Percentiles rank a stretch among this genome's conserved stretches.
phyloP scores from a whole-genome alignment of 2,329 filamentous ascomycete species.

The Ophiocordyceps camponoti-leonardi region DNA sequence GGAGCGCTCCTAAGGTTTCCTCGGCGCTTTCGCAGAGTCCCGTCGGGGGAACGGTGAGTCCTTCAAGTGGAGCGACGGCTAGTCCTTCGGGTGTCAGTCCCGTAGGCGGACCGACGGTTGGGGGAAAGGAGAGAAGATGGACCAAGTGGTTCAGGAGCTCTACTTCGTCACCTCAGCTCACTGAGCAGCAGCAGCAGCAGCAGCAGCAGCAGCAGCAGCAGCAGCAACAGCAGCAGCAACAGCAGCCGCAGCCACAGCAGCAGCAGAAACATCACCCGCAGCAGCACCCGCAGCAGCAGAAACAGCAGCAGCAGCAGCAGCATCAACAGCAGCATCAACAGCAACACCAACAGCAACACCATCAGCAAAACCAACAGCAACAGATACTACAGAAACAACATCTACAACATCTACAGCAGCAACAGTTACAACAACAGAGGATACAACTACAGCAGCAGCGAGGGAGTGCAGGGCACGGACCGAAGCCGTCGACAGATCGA shows the following conservation, averaged over 20 bases:
- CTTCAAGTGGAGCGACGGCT: background rate
- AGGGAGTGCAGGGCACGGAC: background rate
- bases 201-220: background rate
- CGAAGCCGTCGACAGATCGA: background rate
- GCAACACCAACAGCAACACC: background rate
- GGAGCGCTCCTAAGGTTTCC: background rate
- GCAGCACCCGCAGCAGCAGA: background rate
- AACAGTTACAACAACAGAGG: too few species aligned
- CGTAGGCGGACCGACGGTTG: background rate
- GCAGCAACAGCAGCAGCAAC: background rate
- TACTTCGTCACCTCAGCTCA: conserved; percentile 3
- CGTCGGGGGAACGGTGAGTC: background rate
- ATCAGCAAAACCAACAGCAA: background rate
- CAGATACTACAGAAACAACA: background rate
- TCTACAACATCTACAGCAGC: background rate
- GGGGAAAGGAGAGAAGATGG: conserved; percentile 11
- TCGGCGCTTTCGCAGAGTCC: background rate
- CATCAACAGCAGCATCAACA: background rate
- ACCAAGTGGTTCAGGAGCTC: conserved; percentile 13
- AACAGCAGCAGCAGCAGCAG: background rate
- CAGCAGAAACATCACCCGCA: background rate
- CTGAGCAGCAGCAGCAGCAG: background rate
- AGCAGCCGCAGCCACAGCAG: background rate
- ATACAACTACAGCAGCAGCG: background rate
- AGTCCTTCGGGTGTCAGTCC: background rate